Evolutionary conservation across 345 rosid species (phyloP).

Genomic region (Carallia pectinifolia): DNA sequence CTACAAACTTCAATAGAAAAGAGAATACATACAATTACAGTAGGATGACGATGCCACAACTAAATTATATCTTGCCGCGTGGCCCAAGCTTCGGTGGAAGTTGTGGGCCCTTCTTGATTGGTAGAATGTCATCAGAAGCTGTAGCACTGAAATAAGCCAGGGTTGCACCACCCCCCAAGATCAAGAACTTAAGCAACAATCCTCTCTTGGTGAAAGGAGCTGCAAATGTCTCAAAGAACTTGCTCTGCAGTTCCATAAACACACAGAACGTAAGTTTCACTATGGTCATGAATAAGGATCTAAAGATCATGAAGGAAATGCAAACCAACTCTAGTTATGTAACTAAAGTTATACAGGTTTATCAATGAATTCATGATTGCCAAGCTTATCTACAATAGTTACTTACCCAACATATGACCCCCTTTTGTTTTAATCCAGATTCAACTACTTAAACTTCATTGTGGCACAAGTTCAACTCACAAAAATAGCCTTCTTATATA

Average conservation of each 20-base stretch:
- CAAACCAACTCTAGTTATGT: neutral
- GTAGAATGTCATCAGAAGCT: conserved; percentile 70
- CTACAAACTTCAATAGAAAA: conserved; percentile 17
- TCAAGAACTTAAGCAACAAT: conserved; percentile 84
- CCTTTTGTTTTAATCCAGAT: too few species aligned
- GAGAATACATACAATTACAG: conserved; percentile 30
- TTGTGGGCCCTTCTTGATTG: conserved; percentile 95
- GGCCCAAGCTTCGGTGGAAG: conserved; percentile 90
- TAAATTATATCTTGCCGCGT: conserved; percentile 78
- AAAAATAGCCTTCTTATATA: too few species aligned
- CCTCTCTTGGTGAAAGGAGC: conserved; percentile 98
- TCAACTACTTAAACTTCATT: too few species aligned
- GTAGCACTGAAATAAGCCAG: conserved; percentile 70
- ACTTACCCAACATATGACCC: too few species aligned
- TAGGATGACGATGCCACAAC: conserved; percentile 1
- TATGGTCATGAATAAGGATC: neutral
- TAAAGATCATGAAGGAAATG: neutral
- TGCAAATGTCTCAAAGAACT: conserved; percentile 93
- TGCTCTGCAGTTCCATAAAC: conserved; percentile 62
- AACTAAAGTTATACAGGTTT: too few species aligned
- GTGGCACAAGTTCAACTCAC: too few species aligned
- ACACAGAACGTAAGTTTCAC: neutral
- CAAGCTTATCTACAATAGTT: too few species aligned
- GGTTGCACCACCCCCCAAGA: conserved; percentile 79
- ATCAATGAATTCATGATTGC: too few species aligned